Percentiles rank a stretch among this genome's conserved stretches.
These are phyloP conservation scores for Xylariaceae sp. DNA, from an alignment of 2,329 filamentous ascomycete genomes.

Conservation along the genomic window DNA sequence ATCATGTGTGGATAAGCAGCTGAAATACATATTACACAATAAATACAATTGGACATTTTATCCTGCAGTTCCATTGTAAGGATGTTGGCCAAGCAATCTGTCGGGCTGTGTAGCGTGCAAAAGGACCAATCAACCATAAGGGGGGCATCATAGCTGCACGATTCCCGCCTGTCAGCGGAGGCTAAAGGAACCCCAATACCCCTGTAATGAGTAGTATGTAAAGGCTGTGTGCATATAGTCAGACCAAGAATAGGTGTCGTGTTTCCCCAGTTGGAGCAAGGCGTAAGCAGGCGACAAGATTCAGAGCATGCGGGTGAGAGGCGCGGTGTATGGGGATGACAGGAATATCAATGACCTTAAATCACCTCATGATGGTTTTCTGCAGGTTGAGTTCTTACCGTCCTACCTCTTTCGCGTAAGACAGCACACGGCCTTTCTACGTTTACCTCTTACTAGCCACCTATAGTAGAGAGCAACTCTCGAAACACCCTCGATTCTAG, in stretches of 20 bases:
- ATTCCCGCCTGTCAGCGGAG: too few relatives aligned
- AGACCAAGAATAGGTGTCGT: too few relatives aligned
- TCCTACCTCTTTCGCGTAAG: neutral
- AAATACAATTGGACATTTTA: too few relatives aligned
- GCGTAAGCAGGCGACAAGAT: neutral
- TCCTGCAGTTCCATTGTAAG: too few relatives aligned
- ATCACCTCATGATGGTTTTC: neutral
- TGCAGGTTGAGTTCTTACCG: neutral
- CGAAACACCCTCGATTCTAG: neutral
- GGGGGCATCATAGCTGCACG: too few relatives aligned
- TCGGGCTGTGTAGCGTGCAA: neutral
- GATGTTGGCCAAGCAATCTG: too few relatives aligned
- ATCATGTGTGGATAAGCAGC: too few relatives aligned
- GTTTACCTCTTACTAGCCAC: neutral
- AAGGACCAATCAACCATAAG: too few relatives aligned
- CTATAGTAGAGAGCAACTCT: neutral
- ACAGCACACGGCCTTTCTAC: neutral
- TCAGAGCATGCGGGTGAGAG: neutral
- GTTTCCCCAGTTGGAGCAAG: neutral
- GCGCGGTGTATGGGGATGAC: neutral
- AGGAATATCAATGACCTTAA: neutral
- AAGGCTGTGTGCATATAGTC: too few relatives aligned
- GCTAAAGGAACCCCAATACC: too few relatives aligned
- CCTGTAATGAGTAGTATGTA: too few relatives aligned
- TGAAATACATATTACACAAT: too few relatives aligned